Percentiles rank a stretch among this genome's conserved stretches.
These are phyloP conservation scores for Ceriops tagal DNA, from an alignment of 345 rosid species.

Conservation along the genomic window DNA sequence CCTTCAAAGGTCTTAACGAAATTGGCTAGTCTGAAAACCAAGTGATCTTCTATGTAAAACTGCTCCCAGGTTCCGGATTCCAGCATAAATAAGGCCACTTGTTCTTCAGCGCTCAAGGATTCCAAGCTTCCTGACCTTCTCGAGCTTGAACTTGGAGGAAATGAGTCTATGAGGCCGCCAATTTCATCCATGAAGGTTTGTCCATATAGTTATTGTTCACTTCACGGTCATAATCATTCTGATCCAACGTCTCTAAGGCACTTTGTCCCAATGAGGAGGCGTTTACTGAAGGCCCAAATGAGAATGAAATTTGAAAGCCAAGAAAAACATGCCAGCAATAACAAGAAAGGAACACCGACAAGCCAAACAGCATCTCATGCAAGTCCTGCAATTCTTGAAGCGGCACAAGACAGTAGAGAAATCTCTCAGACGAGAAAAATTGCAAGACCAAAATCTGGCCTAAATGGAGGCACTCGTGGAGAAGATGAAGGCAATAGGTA, in stretches of 20 bases:
- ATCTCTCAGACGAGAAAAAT: constrained; percentile 1
- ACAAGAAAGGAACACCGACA: constrained; percentile 29
- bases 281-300: constrained; percentile 41
- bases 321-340: constrained; percentile 29
- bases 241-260: constrained; percentile 51
- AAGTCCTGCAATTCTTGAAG: constrained; percentile 17
- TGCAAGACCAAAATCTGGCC: not conserved
- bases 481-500: constrained; percentile 1
- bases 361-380: constrained; percentile 1
- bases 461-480: not conserved
- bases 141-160: constrained; percentile 31
- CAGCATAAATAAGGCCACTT: constrained; percentile 52
- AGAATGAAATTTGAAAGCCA: constrained; percentile 38
- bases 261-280: constrained; percentile 62
- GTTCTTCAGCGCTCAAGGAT: constrained; percentile 77
- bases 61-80: constrained; percentile 17
- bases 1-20: constrained; percentile 39
- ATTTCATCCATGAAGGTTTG: constrained; percentile 43
- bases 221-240: constrained; percentile 67
- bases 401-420: constrained; percentile 4
- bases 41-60: constrained; percentile 29
- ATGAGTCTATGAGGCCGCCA: constrained; percentile 24
- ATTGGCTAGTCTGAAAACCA: constrained; percentile 48
- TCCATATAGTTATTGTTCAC: constrained; percentile 76
- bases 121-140: constrained; percentile 44